Conservation (phyloP, 2,329 filamentous ascomycete genomes). For the Aotearoamyces nothofagi region DNA sequence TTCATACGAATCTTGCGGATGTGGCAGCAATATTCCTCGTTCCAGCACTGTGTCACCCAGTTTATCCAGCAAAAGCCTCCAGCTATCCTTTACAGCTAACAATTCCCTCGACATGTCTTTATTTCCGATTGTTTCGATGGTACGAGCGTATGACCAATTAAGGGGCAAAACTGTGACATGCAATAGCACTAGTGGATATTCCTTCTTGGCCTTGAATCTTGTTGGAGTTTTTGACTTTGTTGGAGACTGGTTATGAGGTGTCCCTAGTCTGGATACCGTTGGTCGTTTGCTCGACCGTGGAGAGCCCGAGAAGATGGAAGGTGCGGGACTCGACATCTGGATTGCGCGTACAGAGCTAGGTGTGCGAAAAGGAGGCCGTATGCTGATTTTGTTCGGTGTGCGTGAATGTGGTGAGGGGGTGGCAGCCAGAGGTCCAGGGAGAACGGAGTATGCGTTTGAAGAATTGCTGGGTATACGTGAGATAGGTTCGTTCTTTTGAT, state of each 20-base stretch:
- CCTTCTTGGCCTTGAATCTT: slow-evolving; percentile 38
- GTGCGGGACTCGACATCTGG: slow-evolving; percentile 54
- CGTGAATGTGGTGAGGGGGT: slow-evolving; percentile 20
- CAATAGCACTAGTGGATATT: slow-evolving; percentile 57
- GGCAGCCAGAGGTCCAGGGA: slow-evolving; percentile 20
- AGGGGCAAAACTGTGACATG: slow-evolving; percentile 65
- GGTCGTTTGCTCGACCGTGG: slow-evolving; percentile 37
- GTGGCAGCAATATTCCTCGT: slow-evolving; percentile 59
- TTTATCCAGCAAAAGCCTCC: slow-evolving; percentile 53
- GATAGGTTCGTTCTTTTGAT: slow-evolving; percentile 28
- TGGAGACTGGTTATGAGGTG: slow-evolving; percentile 23
- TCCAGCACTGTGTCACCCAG: slow-evolving; percentile 59
- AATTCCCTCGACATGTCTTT: slow-evolving; percentile 19
- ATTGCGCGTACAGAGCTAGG: slow-evolving; percentile 54
- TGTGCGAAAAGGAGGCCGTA: slow-evolving; percentile 51
- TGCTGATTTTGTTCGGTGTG: slow-evolving; percentile 33
- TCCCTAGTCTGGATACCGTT: slow-evolving; percentile 40
- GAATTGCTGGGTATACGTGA: slow-evolving; percentile 21
- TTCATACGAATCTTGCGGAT: slow-evolving; percentile 69
- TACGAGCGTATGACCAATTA: slow-evolving; percentile 45
- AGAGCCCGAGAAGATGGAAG: slow-evolving; percentile 36
- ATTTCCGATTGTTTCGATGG: slow-evolving; percentile 28
- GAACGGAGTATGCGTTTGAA: slow-evolving; percentile 13
- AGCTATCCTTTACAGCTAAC: slow-evolving; percentile 39
- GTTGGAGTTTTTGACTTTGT: slow-evolving; percentile 29